Conservation (phyloP, 23 red algal species). For the Porphyridium purpureum region DNA sequence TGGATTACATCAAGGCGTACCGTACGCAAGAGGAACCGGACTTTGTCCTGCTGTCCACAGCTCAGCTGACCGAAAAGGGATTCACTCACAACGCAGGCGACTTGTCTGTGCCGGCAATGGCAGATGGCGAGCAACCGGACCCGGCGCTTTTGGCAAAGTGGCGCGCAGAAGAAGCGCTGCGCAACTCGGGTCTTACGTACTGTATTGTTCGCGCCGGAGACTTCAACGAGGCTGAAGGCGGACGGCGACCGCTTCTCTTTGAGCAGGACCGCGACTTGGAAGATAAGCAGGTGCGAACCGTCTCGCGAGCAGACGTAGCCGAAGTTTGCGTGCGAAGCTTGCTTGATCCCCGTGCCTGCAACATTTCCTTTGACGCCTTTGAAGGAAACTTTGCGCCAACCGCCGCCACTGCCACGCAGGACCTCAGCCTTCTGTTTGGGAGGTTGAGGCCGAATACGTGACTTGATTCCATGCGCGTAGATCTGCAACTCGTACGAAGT, state of each 20-base stretch:
- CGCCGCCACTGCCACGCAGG: constrained; percentile 16
- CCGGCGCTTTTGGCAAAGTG: constrained; percentile 17
- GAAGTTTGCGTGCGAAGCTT: constrained; percentile 63
- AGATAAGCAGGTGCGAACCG: constrained; percentile 2
- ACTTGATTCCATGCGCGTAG: too few species aligned
- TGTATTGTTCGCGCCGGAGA: constrained; percentile 69
- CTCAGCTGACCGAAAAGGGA: constrained; percentile 34
- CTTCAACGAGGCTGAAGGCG: constrained; percentile 71
- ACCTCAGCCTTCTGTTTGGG: constrained; percentile 52
- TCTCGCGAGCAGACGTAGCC: constrained; percentile 75
- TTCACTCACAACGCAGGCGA: too few species aligned
- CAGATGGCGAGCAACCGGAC: not conserved
- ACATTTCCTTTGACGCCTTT: constrained; percentile 90
- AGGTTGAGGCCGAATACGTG: constrained; percentile 57
- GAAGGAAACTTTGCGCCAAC: constrained; percentile 75
- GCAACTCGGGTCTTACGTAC: constrained; percentile 65
- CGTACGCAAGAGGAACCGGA: constrained; percentile 95
- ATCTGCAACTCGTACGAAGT: too few species aligned
- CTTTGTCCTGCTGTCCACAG: constrained; percentile 84
- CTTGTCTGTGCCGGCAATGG: not conserved
- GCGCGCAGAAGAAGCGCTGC: constrained; percentile 54
- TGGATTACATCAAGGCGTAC: constrained; percentile 96
- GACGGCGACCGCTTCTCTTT: constrained; percentile 31
- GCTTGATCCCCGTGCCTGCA: constrained; percentile 75
- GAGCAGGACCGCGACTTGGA: constrained; percentile 22